A percentile compares a stretch with the other conserved stretches of the same genome.
These are phyloP conservation scores for Termitomyces sp. DNA, from an alignment of 768 basidiomycete species.

Conservation along the genomic window DNA sequence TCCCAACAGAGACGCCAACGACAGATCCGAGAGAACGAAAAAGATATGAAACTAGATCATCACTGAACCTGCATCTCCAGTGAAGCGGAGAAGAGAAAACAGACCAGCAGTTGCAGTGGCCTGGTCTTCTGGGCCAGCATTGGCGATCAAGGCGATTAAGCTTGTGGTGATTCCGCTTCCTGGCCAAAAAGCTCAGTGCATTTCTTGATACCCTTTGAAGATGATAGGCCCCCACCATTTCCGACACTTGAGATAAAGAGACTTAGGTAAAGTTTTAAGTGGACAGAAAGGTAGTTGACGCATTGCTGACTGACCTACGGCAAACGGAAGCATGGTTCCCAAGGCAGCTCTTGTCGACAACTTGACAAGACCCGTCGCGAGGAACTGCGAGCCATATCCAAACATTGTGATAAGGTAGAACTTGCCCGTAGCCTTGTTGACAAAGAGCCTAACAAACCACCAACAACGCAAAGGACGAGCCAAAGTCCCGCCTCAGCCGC, in stretches of 20 bases:
- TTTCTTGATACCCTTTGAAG: neutral
- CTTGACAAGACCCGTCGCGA: constrained; percentile 35
- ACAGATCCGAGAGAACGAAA: constrained; percentile 64
- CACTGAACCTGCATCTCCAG: neutral
- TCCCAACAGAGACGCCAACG: constrained; percentile 53
- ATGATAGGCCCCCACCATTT: constrained; percentile 28
- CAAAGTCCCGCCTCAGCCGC: constrained; percentile 50
- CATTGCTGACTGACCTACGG: constrained; percentile 33
- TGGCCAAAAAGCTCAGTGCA: constrained; percentile 17
- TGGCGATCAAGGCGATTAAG: constrained; percentile 59
- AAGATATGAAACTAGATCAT: constrained; percentile 51
- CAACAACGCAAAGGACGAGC: constrained; percentile 47
- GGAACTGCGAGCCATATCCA: constrained; percentile 34
- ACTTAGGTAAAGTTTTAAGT: constrained; percentile 22
- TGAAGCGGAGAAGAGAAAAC: constrained; percentile 9
- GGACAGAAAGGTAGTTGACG: neutral
- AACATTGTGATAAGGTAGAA: constrained; percentile 50
- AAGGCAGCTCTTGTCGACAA: constrained; percentile 37
- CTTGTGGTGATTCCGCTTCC: constrained; percentile 54
- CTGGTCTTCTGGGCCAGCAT: constrained; percentile 58
- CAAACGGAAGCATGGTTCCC: constrained; percentile 35
- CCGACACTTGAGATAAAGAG: constrained; percentile 34
- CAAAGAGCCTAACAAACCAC: constrained; percentile 47
- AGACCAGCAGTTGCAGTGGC: constrained; percentile 63
- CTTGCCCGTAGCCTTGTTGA: constrained; percentile 54